Percentiles rank a stretch among this genome's conserved stretches.
These are phyloP conservation scores for Pseudogymnoascus sp. DNA, from an alignment of 2,329 filamentous ascomycete species.

Conservation along the genomic window DNA sequence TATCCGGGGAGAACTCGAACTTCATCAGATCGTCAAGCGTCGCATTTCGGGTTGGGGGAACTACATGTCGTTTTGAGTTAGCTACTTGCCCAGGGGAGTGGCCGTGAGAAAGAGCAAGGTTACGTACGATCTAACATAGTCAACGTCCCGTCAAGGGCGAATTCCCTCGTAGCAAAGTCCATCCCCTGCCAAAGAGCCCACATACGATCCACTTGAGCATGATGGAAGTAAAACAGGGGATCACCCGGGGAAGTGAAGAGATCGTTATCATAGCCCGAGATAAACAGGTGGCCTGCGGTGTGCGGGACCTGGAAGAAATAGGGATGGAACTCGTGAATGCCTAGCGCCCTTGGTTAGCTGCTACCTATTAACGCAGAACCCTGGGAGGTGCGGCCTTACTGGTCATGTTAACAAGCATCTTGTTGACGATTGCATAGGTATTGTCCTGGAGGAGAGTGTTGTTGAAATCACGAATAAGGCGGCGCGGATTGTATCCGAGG, in stretches of 20 bases:
- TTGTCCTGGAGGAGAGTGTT: conserved; percentile 24
- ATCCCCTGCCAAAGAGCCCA: conserved; percentile 35
- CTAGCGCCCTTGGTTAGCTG: conserved; percentile 36
- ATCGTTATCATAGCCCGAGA: background rate
- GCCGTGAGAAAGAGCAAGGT: background rate
- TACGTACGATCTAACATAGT: conserved; percentile 30
- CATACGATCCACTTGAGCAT: conserved; percentile 18
- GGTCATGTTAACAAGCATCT: conserved; percentile 29
- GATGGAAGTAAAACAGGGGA: conserved; percentile 19
- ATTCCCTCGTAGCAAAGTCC: conserved; percentile 27
- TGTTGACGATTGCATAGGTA: conserved; percentile 27
- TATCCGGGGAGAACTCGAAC: conserved; percentile 15
- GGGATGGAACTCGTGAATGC: conserved; percentile 25
- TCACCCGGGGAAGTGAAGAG: conserved; percentile 10
- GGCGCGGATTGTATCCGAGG: conserved; percentile 30
- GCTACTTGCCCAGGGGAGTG: background rate
- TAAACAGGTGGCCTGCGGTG: background rate
- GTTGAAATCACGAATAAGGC: conserved; percentile 32
- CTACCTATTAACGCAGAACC: conserved; percentile 22
- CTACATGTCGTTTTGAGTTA: background rate
- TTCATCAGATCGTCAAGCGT: conserved; percentile 33
- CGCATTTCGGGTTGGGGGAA: conserved; percentile 33
- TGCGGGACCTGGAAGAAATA: background rate
- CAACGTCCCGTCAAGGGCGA: conserved; percentile 31
- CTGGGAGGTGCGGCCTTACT: background rate